Base-by-base conservation (phyloP, 2,329 filamentous ascomycete genomes). In the Zymoseptoria pseudotritici region DNA sequence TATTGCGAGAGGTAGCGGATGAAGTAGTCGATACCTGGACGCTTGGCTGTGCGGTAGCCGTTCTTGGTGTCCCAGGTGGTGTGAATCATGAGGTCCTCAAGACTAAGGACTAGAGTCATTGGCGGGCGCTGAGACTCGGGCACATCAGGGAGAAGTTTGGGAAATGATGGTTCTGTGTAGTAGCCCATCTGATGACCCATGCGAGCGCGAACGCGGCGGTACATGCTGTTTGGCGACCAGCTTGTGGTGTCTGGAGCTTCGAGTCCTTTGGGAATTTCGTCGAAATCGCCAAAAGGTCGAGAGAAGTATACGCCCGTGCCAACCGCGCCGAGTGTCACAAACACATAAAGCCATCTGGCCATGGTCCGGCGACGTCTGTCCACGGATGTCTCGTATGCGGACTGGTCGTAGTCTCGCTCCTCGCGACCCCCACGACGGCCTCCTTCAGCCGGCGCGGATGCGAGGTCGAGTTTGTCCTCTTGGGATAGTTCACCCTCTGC, bases 1-100 rank as follows among this genome's bases (percentile, higher is more conserved):
- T 99, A 97, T 75, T 97, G 92, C 76, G 90, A 93, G 54, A 99
- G 83, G 75, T 99, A 99, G 71, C 90, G 90, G 65, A 99, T 79
- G 79, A 99, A 99, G 79, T 99, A 99, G 78, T 99, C 94, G 63
- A 95, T 84, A 53, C 94, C 94, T 42, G 94, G 94, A 55, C 94
- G 85, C 80, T 99, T 99, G 26, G 94, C 94, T 63, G 95, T 83
- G 67, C 93, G 86, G 91, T 94, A 99, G 61, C 94, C 94, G 72
- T 97, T 89, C 73, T 97, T 90, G 59, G 93, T 85, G 22, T 86
- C 85, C 94, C 94, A 99, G 73, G 96, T 91, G 71, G 90, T 96
- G 78, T 97, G 93, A 29, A 99, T 86, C 57, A 99, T 83, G 69
- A 99, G 83, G 74, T 99, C 93, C 74, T 99, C 94, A 70, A 99